Evolutionary conservation across 2,329 filamentous ascomycete genomes (phyloP), one percentile per base, ranked within the genome.

Genomic region (Emericellopsis atlantica): DNA sequence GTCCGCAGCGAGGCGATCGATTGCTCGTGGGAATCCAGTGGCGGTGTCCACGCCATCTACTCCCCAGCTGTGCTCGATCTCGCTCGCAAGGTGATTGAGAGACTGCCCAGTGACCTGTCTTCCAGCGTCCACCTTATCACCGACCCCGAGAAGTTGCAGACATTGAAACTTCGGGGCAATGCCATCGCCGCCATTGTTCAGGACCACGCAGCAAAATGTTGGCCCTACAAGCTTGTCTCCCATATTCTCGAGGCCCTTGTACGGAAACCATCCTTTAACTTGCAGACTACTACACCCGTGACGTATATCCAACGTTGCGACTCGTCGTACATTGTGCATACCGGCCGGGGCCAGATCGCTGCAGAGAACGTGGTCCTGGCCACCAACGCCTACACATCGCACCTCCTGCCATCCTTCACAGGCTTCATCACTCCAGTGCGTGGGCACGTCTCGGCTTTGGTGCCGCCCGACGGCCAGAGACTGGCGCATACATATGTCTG

Each of bases 181-280:
- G 79, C 77, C 6, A 54, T 69, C 7, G 84, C 79, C 3, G 82
- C 78, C 6, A 69, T 87, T 4, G 62, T 81, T 14, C 81, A 81
- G 45, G 63, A 65, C 33, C 63, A 74, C 34, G 84, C 84, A 0
- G 83, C 79, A 0, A 77, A 76, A 49, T 55, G 86, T 36, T 89
- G 83, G 83, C 87, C 87, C 0, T 94, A 93, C 59, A 93, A 92
- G 60, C 72, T 93, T 15, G 79, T 94, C 2, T 66, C 77, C 1
- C 81, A 78, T 59, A 68, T 89, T 0, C 62, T 94, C 1, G 76
- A 84, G 53, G 58, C 64, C 8, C 68, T 85, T 0, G 52, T 76
- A 1, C 46, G 43, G 23, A 49, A 47, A 39, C 53, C 57, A 43
- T 46, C 65, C 15, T 77, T 88, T 52, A 88, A 88, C 51, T 65